Evolutionary conservation across 345 rosid species (phyloP).

Genomic region (Garcia nutans): DNA sequence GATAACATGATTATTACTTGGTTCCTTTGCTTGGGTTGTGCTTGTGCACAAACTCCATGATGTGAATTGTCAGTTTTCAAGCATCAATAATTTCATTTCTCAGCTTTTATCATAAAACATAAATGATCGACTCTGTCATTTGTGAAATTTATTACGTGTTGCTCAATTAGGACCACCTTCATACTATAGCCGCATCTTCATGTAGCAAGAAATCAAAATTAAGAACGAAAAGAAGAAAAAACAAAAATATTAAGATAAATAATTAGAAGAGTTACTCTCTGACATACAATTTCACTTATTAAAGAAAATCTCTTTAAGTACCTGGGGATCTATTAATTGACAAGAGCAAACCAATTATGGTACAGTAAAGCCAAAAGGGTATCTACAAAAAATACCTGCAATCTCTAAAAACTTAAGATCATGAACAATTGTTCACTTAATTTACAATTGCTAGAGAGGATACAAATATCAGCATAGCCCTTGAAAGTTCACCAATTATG

Average conservation of each 20-base stretch:
- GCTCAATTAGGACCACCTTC: not conserved
- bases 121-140: not conserved
- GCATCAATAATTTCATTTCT: not conserved
- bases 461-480: not conserved
- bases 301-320: not conserved
- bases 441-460: no score
- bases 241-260: not conserved
- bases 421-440: not conserved
- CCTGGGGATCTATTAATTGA: not conserved
- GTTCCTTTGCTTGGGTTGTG: not conserved
- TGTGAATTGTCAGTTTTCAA: not conserved
- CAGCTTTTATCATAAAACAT: not conserved
- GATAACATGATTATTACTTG: not conserved
- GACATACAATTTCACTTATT: not conserved
- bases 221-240: no score
- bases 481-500: not conserved
- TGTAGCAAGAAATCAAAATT: not conserved
- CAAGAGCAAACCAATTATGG: no score
- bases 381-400: not conserved
- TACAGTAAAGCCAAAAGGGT: not conserved
- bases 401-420: not conserved
- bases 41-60: not conserved
- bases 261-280: not conserved
- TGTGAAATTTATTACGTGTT: conserved; percentile 1
- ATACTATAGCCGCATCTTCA: not conserved